phyloP scores from a whole-genome alignment of 75 land plant species.

The Adiantum capillusveneris region DNA sequence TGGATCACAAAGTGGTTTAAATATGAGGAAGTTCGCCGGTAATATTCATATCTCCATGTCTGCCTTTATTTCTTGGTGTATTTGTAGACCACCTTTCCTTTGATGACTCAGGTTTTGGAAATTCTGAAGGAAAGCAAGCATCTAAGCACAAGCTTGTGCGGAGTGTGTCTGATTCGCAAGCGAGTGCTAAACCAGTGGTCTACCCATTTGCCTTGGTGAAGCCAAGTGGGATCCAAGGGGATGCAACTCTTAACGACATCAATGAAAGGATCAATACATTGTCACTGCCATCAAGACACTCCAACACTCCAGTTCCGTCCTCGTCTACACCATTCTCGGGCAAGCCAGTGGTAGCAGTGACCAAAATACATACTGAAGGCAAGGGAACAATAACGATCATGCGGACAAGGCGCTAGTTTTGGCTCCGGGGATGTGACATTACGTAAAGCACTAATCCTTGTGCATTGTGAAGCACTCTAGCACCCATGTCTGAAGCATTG shows the following conservation, averaged over 20 bases:
- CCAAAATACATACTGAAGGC: conserved; percentile 82
- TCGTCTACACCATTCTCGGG: conserved; percentile 77
- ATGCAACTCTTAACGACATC: conserved; percentile 78
- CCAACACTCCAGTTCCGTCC: conserved; percentile 18
- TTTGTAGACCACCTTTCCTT: too few relatives aligned
- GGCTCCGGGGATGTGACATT: not conserved
- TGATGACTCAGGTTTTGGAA: too few relatives aligned
- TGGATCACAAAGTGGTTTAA: too few relatives aligned
- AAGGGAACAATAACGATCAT: conserved; percentile 85
- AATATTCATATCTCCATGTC: too few relatives aligned
- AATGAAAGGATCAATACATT: conserved; percentile 45
- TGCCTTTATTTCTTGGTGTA: too few relatives aligned
- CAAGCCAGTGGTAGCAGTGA: conserved; percentile 71
- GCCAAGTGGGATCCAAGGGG: conserved; percentile 69
- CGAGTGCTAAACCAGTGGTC: conserved; percentile 38
- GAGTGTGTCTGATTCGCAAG: too few relatives aligned
- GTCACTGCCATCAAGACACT: conserved; percentile 6
- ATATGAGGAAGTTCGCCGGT: too few relatives aligned
- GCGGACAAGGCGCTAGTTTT: conserved; percentile 64
- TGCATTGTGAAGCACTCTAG: too few relatives aligned
- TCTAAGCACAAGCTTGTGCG: too few relatives aligned
- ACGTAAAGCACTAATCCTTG: not conserved
- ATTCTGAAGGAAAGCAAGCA: too few relatives aligned
- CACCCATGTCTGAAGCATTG: too few relatives aligned
- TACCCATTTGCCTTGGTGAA: conserved; percentile 82